Evolutionary conservation across 345 rosid genomes (phyloP), one percentile per base, ranked within the genome.

Genomic region (Linum usitatissimum): DNA sequence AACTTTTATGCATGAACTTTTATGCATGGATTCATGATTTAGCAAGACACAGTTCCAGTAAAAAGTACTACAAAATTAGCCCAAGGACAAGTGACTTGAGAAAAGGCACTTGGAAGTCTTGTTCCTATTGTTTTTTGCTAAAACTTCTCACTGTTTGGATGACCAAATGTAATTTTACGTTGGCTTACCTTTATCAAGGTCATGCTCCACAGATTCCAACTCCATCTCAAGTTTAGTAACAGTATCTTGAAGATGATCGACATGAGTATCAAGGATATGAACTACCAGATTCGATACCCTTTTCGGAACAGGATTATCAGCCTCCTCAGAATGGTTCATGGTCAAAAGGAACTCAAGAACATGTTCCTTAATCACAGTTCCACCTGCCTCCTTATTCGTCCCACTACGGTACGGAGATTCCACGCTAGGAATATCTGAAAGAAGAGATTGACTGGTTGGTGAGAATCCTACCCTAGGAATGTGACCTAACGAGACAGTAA

Each of bases 241-340:
- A 57, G 85, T 75, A 69, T 94, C 97, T 73, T 94, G 92, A 54
- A 94, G 84, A 73, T 90, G 99, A 81, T 94, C 99, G 13, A 94
- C 83, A 53, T 94, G 96, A 0, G 95, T 90, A 61, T 94, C 96
- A 17, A 90, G 66, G 14, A 94, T 83, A 73, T 94, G 97, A 71
- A 90, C 89, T 5, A 94, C 83, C 34, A 94, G 97, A 75, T 90
- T 88, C 0, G 97, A 94, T 23, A 88, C 80, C 14, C 92, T 84
- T 65, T 64, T 77, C 0, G 99, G 99, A 10, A 94, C 97, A 23
- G 92, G 97, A 72, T 94, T 94, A 73, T 94, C 99, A 61, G 96
- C 97, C 80, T 84, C 97, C 79, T 94, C 97, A n/a, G 99, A 88
- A 67, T 94, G 99, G 70, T 90, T 94, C 99, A 90, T 94, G 0